Evolutionary conservation across 1,284 basidiomycete species (phyloP), one percentile per base, ranked within the genome.

Genomic region (Kalmanozyma brasiliensis): DNA sequence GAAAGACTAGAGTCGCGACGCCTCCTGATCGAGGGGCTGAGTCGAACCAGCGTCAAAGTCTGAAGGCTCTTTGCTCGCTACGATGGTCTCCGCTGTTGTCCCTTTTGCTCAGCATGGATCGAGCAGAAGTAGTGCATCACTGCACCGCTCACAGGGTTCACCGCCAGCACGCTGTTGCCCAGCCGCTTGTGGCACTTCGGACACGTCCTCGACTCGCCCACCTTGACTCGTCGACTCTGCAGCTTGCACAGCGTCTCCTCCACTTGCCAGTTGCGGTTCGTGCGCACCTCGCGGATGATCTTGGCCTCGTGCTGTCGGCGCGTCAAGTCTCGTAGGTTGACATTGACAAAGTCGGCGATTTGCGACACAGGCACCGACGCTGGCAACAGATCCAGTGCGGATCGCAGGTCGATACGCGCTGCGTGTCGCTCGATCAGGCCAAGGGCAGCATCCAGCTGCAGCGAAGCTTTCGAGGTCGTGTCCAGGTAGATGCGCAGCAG

Each of bases 111-210:
- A 4, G 42, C 57, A n/a, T 72, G 56, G 17, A 74, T 49, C 37
- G 58, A 65, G 52, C 78, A 80, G 47, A 69, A 79, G 62, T 81
- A 81, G 52, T 81, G 79, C 70, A 77, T 53, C 40, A 77, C 69
- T 6, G 55, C 51, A 2, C 79, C 79, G 20, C 52, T 69, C 16
- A 67, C 66, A 0, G 76, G 63, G 17, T 72, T 95, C 0, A 98
- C 93, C 1, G 94, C 93, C 73, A 98, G 93, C 34, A 96, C 94
- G 61, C 92, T 94, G 73, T 90, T 91, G 0, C 96, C 96, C 24
- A 99, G 85, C 19, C 94, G 88, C 79, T 98, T 98, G 80, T 94
- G 91, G 82, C 95, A 99, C 79, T 93, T 90, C 0, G 93, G 93
- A 78, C 96, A 98, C 83, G 93, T 95, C 66, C 63, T 81, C 88